phyloP scores from a whole-genome alignment of 495 filamentous ascomycete species.

The Hypoxylon lienhwacheense region DNA sequence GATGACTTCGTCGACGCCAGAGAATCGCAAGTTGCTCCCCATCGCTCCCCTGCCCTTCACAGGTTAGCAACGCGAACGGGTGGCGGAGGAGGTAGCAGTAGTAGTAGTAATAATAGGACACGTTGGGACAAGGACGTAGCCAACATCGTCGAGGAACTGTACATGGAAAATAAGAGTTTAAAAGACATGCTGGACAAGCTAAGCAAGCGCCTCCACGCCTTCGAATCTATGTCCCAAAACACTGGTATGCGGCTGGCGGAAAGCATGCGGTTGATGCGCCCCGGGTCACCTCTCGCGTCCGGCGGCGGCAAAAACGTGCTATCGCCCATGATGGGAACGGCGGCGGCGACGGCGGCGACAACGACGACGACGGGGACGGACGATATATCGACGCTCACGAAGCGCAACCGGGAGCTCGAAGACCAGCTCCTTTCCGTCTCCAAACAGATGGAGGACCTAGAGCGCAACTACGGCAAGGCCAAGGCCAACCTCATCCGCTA shows the following conservation, averaged over 20 bases:
- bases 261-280: slow-evolving; percentile 69
- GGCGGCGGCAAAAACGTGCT: slow-evolving; percentile 19
- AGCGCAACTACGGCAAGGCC: slow-evolving; percentile 70
- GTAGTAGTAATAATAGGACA: background rate
- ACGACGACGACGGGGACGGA: slow-evolving; percentile 19
- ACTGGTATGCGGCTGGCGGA: slow-evolving; percentile 78
- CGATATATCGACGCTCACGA: slow-evolving; percentile 41
- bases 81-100: background rate
- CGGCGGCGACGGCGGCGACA: slow-evolving; percentile 3
- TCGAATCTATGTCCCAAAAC: slow-evolving; percentile 81
- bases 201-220: slow-evolving; percentile 76
- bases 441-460: slow-evolving; percentile 59
- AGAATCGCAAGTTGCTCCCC: slow-evolving; percentile 63
- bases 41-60: slow-evolving; percentile 38
- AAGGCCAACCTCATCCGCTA: slow-evolving; percentile 67
- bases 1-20: slow-evolving; percentile 86
- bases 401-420: slow-evolving; percentile 60
- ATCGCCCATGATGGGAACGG: background rate
- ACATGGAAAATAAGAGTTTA: slow-evolving; percentile 76
- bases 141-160: slow-evolving; percentile 77
- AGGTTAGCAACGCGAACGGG: slow-evolving; percentile 30
- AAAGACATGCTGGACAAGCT: slow-evolving; percentile 75
- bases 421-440: slow-evolving; percentile 52
- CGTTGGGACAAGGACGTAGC: slow-evolving; percentile 39
- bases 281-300: slow-evolving; percentile 42